Conservation (phyloP, 306 rosid genomes). For the Prunus persica region Prunus_persica_NCBIv2 NC_034012.1:10262001-10262500, state of each 20-base stretch:
- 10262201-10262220: slow-evolving; percentile 56
- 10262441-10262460: slow-evolving; percentile 5
- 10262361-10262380: slow-evolving; percentile 10
- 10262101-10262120: slow-evolving; percentile 52
- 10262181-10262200: slow-evolving; percentile 40
- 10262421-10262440: slow-evolving; percentile 22
- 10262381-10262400: slow-evolving; percentile 71
- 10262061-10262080: slow-evolving; percentile 25
- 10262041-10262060: slow-evolving; percentile 17
- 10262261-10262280: slow-evolving; percentile 90
- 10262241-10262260: slow-evolving; percentile 71
- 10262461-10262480: background rate
- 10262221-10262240: slow-evolving; percentile 87
- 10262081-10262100: slow-evolving; percentile 36
- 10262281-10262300: slow-evolving; percentile 82
- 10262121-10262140: slow-evolving; percentile 36
- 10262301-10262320: slow-evolving; percentile 57
- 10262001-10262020: slow-evolving; percentile 8
- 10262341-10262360: background rate
- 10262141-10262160: slow-evolving; percentile 35
- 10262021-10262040: background rate
- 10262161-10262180: slow-evolving; percentile 39
- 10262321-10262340: slow-evolving; percentile 20
- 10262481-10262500: background rate
- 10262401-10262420: slow-evolving; percentile 93